Percentiles rank a stretch among this genome's conserved stretches.
These are phyloP conservation scores for Xylaria flabelliformis DNA, from an alignment of 495 filamentous ascomycete genomes.

Conservation along the genomic window DNA sequence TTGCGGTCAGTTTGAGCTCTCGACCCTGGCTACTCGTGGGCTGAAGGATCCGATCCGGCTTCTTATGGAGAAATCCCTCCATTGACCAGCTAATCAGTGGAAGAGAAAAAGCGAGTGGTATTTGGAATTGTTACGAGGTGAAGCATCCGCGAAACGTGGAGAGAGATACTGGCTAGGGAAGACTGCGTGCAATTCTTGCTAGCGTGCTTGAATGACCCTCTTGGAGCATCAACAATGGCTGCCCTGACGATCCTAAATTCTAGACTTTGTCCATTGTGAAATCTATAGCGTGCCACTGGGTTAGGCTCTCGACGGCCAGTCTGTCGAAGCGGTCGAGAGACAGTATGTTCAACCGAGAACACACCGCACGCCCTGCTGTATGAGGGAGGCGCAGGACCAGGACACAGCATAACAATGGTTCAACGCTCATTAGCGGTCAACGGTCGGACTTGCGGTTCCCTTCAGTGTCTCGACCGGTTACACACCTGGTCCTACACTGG, in stretches of 20 bases:
- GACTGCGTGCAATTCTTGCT: conserved; percentile 18
- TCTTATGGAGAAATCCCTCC: conserved; percentile 20
- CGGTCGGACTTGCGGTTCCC: conserved; percentile 11
- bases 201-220: conserved; percentile 6
- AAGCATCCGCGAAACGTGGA: conserved; percentile 28
- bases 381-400: conserved; percentile 12
- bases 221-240: not conserved
- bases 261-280: conserved; percentile 14
- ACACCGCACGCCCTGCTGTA: not conserved
- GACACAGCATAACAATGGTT: conserved; percentile 11
- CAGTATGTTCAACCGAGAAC: not conserved
- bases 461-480: conserved; percentile 18
- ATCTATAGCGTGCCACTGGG: not conserved
- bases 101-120: not conserved
- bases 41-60: conserved; percentile 27
- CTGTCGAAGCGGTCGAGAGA: not conserved
- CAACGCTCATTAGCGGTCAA: conserved; percentile 23
- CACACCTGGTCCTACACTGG: conserved; percentile 10
- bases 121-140: conserved; percentile 25
- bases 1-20: conserved; percentile 17
- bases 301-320: not conserved
- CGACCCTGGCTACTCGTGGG: conserved; percentile 14
- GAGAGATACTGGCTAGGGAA: conserved; percentile 18
- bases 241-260: conserved; percentile 26
- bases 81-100: conserved; percentile 18